Percentiles rank a stretch among this genome's conserved stretches.
phyloP scores from a whole-genome alignment of 129 eudicot genomes.

The Flaveria sonorensis region DNA sequence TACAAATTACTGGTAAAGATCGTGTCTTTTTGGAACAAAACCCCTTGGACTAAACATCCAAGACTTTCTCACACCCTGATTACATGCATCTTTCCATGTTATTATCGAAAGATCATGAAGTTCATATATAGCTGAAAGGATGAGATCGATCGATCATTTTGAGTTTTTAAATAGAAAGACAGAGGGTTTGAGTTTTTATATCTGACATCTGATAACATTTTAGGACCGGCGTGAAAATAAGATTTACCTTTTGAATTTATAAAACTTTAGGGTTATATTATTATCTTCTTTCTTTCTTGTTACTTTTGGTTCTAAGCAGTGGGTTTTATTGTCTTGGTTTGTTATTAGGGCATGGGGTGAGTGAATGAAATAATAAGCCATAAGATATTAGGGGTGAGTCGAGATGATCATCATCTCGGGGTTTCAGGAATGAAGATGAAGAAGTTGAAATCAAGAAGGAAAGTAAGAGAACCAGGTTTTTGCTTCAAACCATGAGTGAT shows the following conservation, averaged over 20 bases:
- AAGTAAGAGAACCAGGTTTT: slow-evolving; percentile 89
- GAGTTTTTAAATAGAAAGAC: no score
- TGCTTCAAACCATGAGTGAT: slow-evolving; percentile 91
- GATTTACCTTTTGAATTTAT: neutral
- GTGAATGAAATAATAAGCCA: slow-evolving; percentile 46
- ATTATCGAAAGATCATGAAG: neutral
- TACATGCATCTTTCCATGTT: neutral
- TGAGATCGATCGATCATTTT: no score
- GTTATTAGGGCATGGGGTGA: slow-evolving; percentile 72
- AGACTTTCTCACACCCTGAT: neutral
- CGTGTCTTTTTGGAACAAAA: neutral
- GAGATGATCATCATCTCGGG: slow-evolving; percentile 45
- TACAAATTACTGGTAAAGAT: slow-evolving; percentile 56
- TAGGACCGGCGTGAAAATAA: no score
- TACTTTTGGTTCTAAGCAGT: slow-evolving; percentile 1
- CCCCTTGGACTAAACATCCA: neutral
- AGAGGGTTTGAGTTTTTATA: no score
- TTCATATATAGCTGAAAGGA: neutral
- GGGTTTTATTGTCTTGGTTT: neutral
- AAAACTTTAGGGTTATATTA: neutral
- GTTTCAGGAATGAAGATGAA: slow-evolving; percentile 55
- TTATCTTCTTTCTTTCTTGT: neutral
- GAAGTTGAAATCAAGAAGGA: slow-evolving; percentile 78
- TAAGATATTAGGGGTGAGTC: slow-evolving; percentile 41
- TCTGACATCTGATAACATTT: no score